Evolutionary conservation across 495 filamentous ascomycete species (phyloP).

Genomic region (Hyaloscypha hepaticicola): DNA sequence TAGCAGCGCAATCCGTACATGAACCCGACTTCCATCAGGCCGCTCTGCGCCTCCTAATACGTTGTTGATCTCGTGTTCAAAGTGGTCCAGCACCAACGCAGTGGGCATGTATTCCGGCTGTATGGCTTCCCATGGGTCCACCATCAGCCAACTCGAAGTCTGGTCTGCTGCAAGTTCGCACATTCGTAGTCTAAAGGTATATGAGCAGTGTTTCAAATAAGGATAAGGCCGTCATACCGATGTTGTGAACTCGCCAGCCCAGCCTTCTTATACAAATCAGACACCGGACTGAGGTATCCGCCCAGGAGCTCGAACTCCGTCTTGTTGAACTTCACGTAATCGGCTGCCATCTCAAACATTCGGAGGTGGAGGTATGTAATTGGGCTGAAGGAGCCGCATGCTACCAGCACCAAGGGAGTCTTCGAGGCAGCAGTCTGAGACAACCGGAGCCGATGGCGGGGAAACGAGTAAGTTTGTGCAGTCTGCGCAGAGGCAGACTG

Average conservation of each 20-base stretch:
- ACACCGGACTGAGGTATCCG: constrained; percentile 77
- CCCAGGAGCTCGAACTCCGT: constrained; percentile 84
- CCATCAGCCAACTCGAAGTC: constrained; percentile 77
- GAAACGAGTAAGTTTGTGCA: constrained; percentile 62
- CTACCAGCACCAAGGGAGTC: constrained; percentile 79
- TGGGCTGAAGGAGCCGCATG: constrained; percentile 88
- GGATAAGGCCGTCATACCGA: constrained; percentile 47
- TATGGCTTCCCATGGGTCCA: constrained; percentile 62
- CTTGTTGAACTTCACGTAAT: constrained; percentile 53
- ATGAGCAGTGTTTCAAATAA: constrained; percentile 9
- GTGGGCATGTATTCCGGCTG: constrained; percentile 79
- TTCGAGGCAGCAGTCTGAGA: constrained; percentile 66
- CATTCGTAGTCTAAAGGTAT: constrained; percentile 47
- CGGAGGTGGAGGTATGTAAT: constrained; percentile 86
- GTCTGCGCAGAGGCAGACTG: constrained; percentile 23
- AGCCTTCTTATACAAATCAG: constrained; percentile 88
- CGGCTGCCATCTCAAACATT: constrained; percentile 83
- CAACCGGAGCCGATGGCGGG: constrained; percentile 63
- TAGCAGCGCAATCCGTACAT: constrained; percentile 67
- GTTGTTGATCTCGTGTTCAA: constrained; percentile 83
- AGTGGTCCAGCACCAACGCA: constrained; percentile 84
- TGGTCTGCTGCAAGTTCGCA: constrained; percentile 78
- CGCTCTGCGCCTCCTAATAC: constrained; percentile 71
- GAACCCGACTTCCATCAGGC: constrained; percentile 51
- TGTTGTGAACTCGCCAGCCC: constrained; percentile 76